Evolutionary conservation across 2,329 filamentous ascomycete species (phyloP).

Genomic region (Cordyceps javanica): DNA sequence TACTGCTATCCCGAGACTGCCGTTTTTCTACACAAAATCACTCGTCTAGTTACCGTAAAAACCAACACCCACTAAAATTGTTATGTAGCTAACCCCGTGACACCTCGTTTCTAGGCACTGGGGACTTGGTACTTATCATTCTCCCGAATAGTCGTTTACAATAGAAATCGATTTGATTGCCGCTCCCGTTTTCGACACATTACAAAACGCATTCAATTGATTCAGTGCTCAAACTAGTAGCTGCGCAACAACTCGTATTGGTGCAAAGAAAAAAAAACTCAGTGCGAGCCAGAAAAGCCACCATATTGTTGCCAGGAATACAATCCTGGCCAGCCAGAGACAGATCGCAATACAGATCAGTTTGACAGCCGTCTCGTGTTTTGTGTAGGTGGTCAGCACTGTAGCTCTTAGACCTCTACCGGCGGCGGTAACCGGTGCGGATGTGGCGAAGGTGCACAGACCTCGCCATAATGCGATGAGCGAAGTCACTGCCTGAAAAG

Average conservation of each 20-base stretch:
- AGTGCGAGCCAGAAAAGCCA: not conserved
- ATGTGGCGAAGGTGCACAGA: not conserved
- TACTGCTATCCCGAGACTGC: no score
- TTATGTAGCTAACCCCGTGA: no score
- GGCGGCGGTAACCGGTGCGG: not conserved
- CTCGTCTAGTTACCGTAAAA: no score
- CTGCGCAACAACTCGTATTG: not conserved
- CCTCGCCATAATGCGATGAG: not conserved
- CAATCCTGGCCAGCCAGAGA: not conserved
- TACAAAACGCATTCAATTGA: not conserved
- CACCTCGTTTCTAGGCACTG: no score
- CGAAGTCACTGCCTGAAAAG: not conserved
- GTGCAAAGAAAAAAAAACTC: not conserved
- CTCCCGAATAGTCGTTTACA: not conserved
- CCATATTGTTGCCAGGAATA: not conserved
- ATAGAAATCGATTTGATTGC: not conserved
- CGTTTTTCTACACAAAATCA: no score
- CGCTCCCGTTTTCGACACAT: not conserved
- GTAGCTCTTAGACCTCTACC: not conserved
- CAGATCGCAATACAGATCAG: not conserved
- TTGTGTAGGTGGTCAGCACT: not conserved
- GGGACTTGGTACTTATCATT: no score
- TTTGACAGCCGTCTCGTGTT: not conserved
- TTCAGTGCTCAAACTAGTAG: not conserved
- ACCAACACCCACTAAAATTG: no score